Percentiles rank a stretch among this genome's conserved stretches.
Evolutionary conservation across 2,329 filamentous ascomycete genomes (phyloP).

Genomic region (Alternaria triticina): DNA sequence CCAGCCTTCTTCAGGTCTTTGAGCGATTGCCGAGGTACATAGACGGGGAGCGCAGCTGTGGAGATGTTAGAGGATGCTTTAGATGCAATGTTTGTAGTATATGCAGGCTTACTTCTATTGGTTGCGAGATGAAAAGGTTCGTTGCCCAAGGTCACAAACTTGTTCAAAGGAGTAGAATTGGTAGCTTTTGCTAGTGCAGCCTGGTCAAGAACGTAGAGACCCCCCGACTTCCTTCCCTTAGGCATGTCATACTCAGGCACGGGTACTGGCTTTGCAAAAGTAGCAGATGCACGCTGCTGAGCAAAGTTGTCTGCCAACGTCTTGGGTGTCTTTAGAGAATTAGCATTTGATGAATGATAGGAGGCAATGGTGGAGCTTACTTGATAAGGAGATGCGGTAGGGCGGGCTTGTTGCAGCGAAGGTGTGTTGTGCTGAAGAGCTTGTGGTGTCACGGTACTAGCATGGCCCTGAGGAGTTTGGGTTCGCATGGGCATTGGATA

Average conservation of each 20-base stretch:
- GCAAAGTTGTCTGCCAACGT: conserved; percentile 35
- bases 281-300: conserved; percentile 23
- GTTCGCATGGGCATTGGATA: conserved; percentile 36
- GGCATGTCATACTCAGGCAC: conserved; percentile 44
- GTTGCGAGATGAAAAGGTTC: conserved; percentile 51
- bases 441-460: conserved; percentile 39
- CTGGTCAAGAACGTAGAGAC: conserved; percentile 52
- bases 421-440: conserved; percentile 34
- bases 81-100: not conserved
- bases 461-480: conserved; percentile 29
- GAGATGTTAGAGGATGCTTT: conserved; percentile 23
- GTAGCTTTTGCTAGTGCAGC: conserved; percentile 52
- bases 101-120: conserved; percentile 51
- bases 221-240: conserved; percentile 45
- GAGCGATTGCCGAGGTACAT: conserved; percentile 52
- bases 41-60: conserved; percentile 51
- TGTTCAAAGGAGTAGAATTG: conserved; percentile 52
- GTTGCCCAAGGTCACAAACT: conserved; percentile 53
- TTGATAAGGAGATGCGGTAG: conserved; percentile 35
- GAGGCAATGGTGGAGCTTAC: conserved; percentile 24
- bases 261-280: conserved; percentile 29
- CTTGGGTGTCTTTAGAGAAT: conserved; percentile 33
- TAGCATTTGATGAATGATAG: conserved; percentile 3
- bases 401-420: conserved; percentile 23
- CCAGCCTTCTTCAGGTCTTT: conserved; percentile 54